Base-by-base conservation (phyloP, 2,329 filamentous ascomycete genomes). In the Pleoardoris graminearum region DNA sequence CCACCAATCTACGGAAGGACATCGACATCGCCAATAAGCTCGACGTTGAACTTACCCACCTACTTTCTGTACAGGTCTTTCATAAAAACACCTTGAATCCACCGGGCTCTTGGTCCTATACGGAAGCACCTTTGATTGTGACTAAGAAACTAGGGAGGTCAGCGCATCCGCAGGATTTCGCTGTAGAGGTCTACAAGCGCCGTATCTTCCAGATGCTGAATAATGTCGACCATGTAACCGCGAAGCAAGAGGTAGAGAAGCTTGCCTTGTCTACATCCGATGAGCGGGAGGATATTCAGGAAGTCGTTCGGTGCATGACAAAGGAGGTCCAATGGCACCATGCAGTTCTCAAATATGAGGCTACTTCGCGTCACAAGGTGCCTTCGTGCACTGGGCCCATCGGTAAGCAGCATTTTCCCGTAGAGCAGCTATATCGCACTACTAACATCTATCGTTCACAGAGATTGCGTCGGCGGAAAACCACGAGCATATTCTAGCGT, bases 351-450 rank as follows among this genome's bases (percentile, higher is more conserved):
- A 46, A 62, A 16, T 70, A 69, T 44, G 65, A 70, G 51, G 43
- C 51, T 38, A 53, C 57, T 17, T 50, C 25, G 35, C 61, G 64
- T 29, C 61, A 63, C 36, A 67, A 54, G 37, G 42, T 70, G 21
- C 63, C 67, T 7, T 37, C 59, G 10, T 67, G 60, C 42, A 58
- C 54, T 14, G 64, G 65, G n/a, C 60, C 64, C 8, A 59, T 68
- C 17, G 44, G 44, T 47, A 21, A 37, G 33, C 4, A 23, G 4
- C 7, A 12, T 5, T 7, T 11, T 10, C 8, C 27, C 8, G 19
- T 8, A 2, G 4, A 27, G 11, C 2, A 19, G 19, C n/a, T n/a
- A n/a, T n/a, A n/a, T n/a, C n/a, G 14, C 21, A 17, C 11, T 17
- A 14, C 44, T 38, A 6, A 47, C 7, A 12, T 8, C 14, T 7